phyloP scores from a whole-genome alignment of 306 rosid genomes.

The Cucumis cinereus region DNA sequence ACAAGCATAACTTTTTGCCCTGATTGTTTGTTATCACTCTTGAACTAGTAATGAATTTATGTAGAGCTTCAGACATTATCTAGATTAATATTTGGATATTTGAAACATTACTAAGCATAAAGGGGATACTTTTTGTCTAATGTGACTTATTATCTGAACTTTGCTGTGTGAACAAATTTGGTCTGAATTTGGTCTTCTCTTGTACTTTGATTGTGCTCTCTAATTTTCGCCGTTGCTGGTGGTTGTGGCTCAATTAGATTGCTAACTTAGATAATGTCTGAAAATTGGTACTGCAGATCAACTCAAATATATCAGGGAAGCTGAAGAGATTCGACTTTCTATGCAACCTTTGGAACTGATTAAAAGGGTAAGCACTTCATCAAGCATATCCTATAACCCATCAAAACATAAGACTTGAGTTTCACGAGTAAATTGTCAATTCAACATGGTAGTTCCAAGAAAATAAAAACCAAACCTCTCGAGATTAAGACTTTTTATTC shows the following conservation, averaged over 20 bases:
- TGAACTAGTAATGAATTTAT: neutral
- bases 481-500: too few species aligned
- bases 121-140: neutral
- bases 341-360: conserved; percentile 87
- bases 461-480: neutral
- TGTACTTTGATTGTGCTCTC: neutral
- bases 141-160: neutral
- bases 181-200: neutral
- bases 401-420: neutral
- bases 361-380: conserved; percentile 41
- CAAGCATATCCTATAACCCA: neutral
- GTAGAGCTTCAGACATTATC: neutral
- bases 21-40: neutral
- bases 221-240: neutral
- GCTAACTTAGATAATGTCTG: neutral
- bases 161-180: neutral
- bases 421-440: neutral
- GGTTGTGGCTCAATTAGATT: too few species aligned
- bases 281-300: conserved; percentile 45
- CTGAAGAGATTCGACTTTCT: conserved; percentile 79
- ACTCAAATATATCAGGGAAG: conserved; percentile 48
- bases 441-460: neutral
- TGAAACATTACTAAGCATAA: neutral
- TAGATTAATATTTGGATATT: neutral
- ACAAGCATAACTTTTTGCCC: neutral